These are phyloP conservation scores for Vanderwaltozyma yarrowii DNA, from an alignment of 805 yeast genomes.

Conservation along the genomic window DNA sequence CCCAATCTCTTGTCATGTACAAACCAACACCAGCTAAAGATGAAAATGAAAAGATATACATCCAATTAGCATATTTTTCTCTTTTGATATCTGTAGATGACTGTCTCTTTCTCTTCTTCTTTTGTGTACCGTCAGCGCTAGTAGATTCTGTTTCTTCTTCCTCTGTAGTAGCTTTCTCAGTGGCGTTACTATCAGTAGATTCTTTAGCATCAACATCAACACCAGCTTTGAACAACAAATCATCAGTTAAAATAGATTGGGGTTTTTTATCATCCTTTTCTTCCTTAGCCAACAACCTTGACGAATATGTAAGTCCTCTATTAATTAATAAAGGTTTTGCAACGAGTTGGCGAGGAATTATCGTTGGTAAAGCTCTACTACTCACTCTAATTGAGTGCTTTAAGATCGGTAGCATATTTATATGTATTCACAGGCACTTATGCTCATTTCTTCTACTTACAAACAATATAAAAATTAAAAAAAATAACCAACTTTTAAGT, in stretches of 20 bases:
- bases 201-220: constrained; percentile 46
- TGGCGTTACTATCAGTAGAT: constrained; percentile 4
- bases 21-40: constrained; percentile 43
- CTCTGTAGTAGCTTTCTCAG: constrained; percentile 8
- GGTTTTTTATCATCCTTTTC: not conserved
- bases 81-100: constrained; percentile 73
- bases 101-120: constrained; percentile 41
- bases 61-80: constrained; percentile 68
- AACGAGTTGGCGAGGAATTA: not conserved
- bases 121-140: constrained; percentile 9
- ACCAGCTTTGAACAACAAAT: constrained; percentile 74
- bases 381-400: not conserved
- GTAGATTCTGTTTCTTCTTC: constrained; percentile 13
- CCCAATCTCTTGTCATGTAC: constrained; percentile 81
- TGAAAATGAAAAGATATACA: constrained; percentile 47
- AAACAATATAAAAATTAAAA: too few relatives aligned
- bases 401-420: not conserved
- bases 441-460: too few relatives aligned
- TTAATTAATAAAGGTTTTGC: not conserved
- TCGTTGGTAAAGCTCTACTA: not conserved
- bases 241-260: constrained; percentile 63
- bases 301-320: not conserved
- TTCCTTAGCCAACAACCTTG: not conserved
- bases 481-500: too few relatives aligned
- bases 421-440: too few relatives aligned